Base-by-base conservation (phyloP, 768 basidiomycete species). In the Lentinula boryana region DNA sequence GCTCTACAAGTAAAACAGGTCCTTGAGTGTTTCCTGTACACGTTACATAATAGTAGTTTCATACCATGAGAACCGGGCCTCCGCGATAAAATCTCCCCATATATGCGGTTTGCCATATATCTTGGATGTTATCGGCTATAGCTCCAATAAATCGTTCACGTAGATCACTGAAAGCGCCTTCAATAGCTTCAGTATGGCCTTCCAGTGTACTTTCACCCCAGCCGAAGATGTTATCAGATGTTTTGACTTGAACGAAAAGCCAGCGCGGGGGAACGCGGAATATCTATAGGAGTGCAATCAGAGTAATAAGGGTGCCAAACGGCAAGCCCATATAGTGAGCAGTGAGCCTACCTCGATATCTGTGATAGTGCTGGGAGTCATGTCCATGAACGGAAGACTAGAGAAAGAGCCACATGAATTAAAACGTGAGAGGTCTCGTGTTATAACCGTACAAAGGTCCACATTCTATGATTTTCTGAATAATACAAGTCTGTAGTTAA, bases 201-300 rank as follows among this genome's bases (percentile, higher is more conserved):
- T 89, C 89, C 1, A 91, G 79, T 0, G 87, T 89, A 31, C 78
- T 84, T 69, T 89, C 88, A 10, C 88, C 88, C 87, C 89, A 90
- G 35, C 88, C 88, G 32, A 89, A 78, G 27, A 84, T 69, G 0
- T 84, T 86, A 46, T 83, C 79, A 4, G 77, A 75, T 0, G 86
- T 88, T 64, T 84, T 83, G n/a, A 89, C 79, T 7, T 86, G 80
- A 31, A 89, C 84, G 65, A 90, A 88, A 4, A 91, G 74, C 88
- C 88, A 89, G 38, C 86, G 78, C 0, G 87, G 87, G 15, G 84
- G 83, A n/a, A 89, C 75, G 62, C 85, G 84, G 71, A 91, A 89
- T 10, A 77, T 72, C 82, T 84, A 65, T 43, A 54, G 35, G 18
- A 41, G 23, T 43, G 16, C 4, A 23, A n/a, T 9, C 16, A 23